Conservation (phyloP, 2,329 filamentous ascomycete species). For the Ascosphaera aggregata region DNA sequence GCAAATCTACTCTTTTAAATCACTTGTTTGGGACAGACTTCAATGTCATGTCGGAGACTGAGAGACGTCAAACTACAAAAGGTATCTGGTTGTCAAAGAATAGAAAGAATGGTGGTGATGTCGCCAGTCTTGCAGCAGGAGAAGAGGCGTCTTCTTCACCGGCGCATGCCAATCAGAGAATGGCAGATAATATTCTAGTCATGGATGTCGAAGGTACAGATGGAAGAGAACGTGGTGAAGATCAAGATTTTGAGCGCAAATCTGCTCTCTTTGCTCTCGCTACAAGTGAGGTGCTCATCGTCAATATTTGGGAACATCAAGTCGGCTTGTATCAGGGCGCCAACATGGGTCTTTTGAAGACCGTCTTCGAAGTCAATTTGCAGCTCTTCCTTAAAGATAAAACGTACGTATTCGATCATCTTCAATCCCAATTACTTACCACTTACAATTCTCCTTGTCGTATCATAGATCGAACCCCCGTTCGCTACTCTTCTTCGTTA, state of each 20-base stretch:
- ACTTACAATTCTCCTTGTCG: not conserved
- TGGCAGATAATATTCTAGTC: slow-evolving; percentile 95
- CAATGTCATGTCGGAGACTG: slow-evolving; percentile 90
- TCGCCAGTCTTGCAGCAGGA: too few relatives aligned
- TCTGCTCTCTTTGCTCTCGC: slow-evolving; percentile 91
- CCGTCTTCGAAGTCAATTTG: slow-evolving; percentile 95
- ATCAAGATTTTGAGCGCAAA: slow-evolving; percentile 98
- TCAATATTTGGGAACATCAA: slow-evolving; percentile 99
- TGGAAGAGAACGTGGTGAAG: slow-evolving; percentile 83
- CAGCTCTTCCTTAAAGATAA: slow-evolving; percentile 92
- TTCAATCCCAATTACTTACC: not conserved
- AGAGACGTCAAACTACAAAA: slow-evolving; percentile 91
- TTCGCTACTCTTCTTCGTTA: slow-evolving; percentile 94
- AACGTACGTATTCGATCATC: slow-evolving; percentile 41
- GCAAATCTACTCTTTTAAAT: slow-evolving; percentile 93
- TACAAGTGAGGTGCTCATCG: slow-evolving; percentile 90
- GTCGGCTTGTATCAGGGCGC: slow-evolving; percentile 94
- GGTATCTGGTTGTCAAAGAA: slow-evolving; percentile 99
- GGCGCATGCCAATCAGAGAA: slow-evolving; percentile 19
- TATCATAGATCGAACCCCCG: slow-evolving; percentile 49
- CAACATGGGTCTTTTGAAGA: slow-evolving; percentile 97
- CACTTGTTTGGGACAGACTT: slow-evolving; percentile 89
- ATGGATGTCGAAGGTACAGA: slow-evolving; percentile 99
- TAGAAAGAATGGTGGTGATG: slow-evolving; percentile 35
- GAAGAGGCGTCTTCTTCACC: too few relatives aligned